Evolutionary conservation across 441 rosid species (phyloP).

Genomic region (Eutrema salsugineum): DNA sequence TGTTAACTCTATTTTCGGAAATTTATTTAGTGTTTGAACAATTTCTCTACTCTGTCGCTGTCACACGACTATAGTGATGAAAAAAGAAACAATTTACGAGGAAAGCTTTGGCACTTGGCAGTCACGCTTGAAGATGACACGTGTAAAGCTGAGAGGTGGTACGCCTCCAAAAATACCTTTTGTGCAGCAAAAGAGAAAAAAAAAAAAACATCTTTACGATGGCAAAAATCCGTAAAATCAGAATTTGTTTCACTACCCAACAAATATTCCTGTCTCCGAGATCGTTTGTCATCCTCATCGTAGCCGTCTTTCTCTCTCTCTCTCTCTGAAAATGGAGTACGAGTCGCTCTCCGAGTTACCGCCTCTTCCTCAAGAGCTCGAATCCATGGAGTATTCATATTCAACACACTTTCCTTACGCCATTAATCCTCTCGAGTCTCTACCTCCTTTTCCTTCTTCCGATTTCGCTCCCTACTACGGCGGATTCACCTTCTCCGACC

Average conservation of each 20-base stretch:
- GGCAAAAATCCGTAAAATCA: conserved; percentile 23
- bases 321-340: conserved; percentile 24
- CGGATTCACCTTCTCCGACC: not conserved
- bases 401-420: not conserved
- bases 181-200: no score
- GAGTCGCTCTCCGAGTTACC: conserved; percentile 18
- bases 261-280: conserved; percentile 16
- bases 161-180: not conserved
- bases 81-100: not conserved
- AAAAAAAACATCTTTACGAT: not conserved
- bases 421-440: not conserved
- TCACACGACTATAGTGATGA: not conserved
- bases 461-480: conserved; percentile 17
- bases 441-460: conserved; percentile 32
- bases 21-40: not conserved
- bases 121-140: conserved; percentile 1
- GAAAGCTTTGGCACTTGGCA: not conserved
- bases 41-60: not conserved
- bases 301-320: conserved; percentile 19
- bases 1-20: not conserved
- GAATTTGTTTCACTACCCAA: conserved; percentile 26
- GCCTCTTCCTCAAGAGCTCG: conserved; percentile 17
- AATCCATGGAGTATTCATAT: conserved; percentile 9
- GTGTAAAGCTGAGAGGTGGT: conserved; percentile 8
- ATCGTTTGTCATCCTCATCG: conserved; percentile 9